Base-by-base conservation (phyloP, 2,329 filamentous ascomycete species). In the Aspergillus awamori region DNA sequence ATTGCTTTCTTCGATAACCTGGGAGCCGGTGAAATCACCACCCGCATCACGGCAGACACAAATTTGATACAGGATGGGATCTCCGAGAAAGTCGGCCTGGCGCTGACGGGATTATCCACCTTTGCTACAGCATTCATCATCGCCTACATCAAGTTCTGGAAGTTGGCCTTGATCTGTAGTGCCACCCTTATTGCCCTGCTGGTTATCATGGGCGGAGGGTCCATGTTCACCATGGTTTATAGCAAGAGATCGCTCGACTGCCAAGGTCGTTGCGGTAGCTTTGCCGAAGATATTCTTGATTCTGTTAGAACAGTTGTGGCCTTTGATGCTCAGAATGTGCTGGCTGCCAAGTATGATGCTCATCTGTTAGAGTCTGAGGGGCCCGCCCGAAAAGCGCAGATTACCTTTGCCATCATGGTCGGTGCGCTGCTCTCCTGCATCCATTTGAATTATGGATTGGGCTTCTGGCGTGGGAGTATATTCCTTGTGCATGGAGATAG, bases 11-110 rank as follows among this genome's bases (percentile, higher is more conserved):
- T 95, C 77, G 94, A 97, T 77, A 94, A 93, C 69, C 84, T 96
- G 4, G 93, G 92, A 53, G 89, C 92, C 39, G 93, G 93, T 52
- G 93, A 97, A 76, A 91, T 97, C 62, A 96, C 93, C 0, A 96
- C 93, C 0, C 87, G 93, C 63, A 96, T 97, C 69, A 97, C 93
- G 0, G 89, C 93, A 7, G 93, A 97, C 74, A 95, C 92, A 39
- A 96, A 96, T 70, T 80, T 95, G 52, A 88, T 97, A 57, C 93
- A 96, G 76, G 92, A 96, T 66, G 93, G 92, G 49, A 95, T 97
- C 52, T 94, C 91, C 0, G 91, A 96, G 76, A 96, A 96, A 79
- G 84, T 95, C 45, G 87, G 86, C n/a, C 78, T 96, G 64, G 91
- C 90, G 0, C 73, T 96, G 55, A 86, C 87, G 11, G 90, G 90